phyloP scores from a whole-genome alignment of 1,284 basidiomycete species.

The Pyrrhoderma noxium region DNA sequence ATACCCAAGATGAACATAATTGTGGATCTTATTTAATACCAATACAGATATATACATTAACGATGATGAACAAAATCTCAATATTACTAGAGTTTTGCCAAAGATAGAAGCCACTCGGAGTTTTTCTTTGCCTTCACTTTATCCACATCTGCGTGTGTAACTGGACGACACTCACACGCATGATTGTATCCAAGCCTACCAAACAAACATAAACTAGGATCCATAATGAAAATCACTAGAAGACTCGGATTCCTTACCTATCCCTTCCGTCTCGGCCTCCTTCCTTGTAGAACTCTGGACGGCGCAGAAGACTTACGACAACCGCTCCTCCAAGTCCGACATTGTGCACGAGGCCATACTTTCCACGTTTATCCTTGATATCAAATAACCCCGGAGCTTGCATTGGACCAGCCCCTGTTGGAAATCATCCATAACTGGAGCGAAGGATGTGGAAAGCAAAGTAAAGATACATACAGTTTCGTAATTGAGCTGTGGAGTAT shows the following conservation, averaged over 20 bases:
- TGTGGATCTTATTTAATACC: too few relatives aligned
- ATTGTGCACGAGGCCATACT: constrained; percentile 79
- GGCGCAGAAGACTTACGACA: constrained; percentile 65
- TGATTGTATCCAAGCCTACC: constrained; percentile 75
- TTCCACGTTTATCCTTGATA: constrained; percentile 55
- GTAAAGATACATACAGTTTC: constrained; percentile 44
- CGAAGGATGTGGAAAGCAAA: background rate
- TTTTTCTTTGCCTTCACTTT: constrained; percentile 64
- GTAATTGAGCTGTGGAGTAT: constrained; percentile 71
- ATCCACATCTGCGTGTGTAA: constrained; percentile 59
- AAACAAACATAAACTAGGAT: background rate
- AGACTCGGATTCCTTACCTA: constrained; percentile 38
- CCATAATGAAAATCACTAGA: background rate
- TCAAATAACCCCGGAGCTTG: constrained; percentile 69
- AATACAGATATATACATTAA: background rate
- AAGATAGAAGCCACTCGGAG: constrained; percentile 35
- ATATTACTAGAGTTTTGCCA: constrained; percentile 30
- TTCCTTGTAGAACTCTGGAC: constrained; percentile 64
- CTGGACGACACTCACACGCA: constrained; percentile 54
- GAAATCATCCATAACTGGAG: background rate
- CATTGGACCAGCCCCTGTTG: constrained; percentile 71
- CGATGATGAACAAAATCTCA: background rate
- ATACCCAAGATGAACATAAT: too few relatives aligned
- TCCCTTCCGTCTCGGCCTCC: constrained; percentile 58
- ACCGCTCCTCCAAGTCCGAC: constrained; percentile 76